Percentiles rank a stretch among this genome's conserved stretches.
These are phyloP conservation scores for Zygosaccharomyces siamensis DNA, from an alignment of 805 yeast genomes.

Conservation along the genomic window DNA sequence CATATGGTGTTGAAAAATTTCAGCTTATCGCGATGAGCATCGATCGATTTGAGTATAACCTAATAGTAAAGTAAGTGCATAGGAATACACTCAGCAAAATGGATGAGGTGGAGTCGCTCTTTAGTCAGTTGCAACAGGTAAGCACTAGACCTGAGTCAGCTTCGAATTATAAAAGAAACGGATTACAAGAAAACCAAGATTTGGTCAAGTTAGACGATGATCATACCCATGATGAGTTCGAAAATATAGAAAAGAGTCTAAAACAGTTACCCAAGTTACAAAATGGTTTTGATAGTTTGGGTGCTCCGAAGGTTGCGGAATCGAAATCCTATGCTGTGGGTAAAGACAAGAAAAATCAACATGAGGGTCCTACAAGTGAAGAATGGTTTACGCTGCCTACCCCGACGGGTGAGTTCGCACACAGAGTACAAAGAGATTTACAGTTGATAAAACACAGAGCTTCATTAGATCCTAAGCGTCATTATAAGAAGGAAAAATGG, in stretches of 20 bases:
- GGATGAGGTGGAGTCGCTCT: slow-evolving; percentile 4
- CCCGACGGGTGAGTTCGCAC: slow-evolving; percentile 62
- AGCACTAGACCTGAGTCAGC: background rate
- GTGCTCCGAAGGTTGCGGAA: slow-evolving; percentile 6
- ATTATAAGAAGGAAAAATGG: slow-evolving; percentile 84
- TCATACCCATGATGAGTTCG: slow-evolving; percentile 21
- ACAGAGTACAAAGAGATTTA: slow-evolving; percentile 63
- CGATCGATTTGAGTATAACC: background rate
- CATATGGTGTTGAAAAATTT: slow-evolving; percentile 2
- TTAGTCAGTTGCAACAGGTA: background rate
- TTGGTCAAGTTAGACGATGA: slow-evolving; percentile 15
- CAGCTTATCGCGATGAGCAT: slow-evolving; percentile 7
- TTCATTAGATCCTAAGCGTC: slow-evolving; percentile 92
- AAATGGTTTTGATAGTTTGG: slow-evolving; percentile 28
- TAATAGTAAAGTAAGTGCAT: too few species aligned
- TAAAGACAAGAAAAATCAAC: slow-evolving; percentile 10
- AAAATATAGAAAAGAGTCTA: slow-evolving; percentile 26
- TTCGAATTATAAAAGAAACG: background rate
- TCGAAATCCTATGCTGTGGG: slow-evolving; percentile 8
- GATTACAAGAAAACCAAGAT: slow-evolving; percentile 10
- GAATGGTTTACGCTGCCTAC: slow-evolving; percentile 78
- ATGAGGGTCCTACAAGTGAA: slow-evolving; percentile 1
- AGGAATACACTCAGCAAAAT: background rate
- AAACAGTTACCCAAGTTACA: slow-evolving; percentile 30
- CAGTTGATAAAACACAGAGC: slow-evolving; percentile 77